Evolutionary conservation across 345 rosid genomes (phyloP).

Genomic region (Brassica rapa): DNA sequence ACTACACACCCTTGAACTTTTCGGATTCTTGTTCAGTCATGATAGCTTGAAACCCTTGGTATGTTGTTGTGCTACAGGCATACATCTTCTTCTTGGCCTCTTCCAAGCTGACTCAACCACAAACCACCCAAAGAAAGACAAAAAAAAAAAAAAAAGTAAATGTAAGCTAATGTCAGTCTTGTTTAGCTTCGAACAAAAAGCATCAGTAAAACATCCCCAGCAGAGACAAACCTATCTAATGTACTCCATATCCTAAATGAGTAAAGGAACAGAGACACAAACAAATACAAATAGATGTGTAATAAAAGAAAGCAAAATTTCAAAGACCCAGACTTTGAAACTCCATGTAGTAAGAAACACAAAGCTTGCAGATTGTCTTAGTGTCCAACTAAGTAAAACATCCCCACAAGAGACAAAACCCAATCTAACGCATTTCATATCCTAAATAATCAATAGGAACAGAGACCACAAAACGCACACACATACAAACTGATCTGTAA

Average conservation of each 20-base stretch:
- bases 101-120: slow-evolving; percentile 59
- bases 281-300: background rate
- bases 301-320: too few species aligned
- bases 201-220: background rate
- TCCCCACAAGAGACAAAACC: background rate
- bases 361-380: background rate
- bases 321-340: background rate
- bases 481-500: background rate
- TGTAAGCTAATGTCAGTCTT: background rate
- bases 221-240: background rate
- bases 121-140: background rate
- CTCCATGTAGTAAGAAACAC: background rate
- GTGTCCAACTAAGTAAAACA: background rate
- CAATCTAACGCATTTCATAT: background rate
- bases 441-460: background rate
- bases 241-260: background rate
- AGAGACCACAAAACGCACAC: background rate
- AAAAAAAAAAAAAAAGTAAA: slow-evolving; percentile 3
- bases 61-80: slow-evolving; percentile 97
- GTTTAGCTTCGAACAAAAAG: background rate
- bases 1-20: slow-evolving; percentile 57
- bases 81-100: slow-evolving; percentile 83
- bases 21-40: slow-evolving; percentile 88
- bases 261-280: background rate
- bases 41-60: slow-evolving; percentile 89